Conservation (phyloP, 148 eudicot species). For the Chenopodium berlandieri region DNA sequence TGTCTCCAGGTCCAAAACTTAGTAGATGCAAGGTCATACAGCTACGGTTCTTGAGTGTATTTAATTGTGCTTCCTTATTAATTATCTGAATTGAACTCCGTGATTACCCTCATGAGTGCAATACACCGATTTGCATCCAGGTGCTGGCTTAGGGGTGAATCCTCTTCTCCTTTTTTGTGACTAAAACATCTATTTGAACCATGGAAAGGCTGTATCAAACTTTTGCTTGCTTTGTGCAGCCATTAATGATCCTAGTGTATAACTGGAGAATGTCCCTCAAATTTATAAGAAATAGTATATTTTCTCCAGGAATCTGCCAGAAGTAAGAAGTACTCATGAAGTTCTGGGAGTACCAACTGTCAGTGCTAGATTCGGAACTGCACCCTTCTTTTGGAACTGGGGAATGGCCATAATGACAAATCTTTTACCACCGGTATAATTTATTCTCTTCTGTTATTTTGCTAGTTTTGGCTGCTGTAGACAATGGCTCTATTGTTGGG, state of each 20-base stretch:
- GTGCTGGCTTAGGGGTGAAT: not conserved
- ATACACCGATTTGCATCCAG: not conserved
- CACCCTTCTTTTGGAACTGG: constrained; percentile 99
- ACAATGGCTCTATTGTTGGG: not conserved
- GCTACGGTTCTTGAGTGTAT: not conserved
- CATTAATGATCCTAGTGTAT: not conserved
- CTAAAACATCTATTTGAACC: not conserved
- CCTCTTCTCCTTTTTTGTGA: not conserved
- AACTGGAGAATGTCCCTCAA: not conserved
- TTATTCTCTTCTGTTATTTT: constrained; percentile 5
- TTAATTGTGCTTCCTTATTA: not conserved
- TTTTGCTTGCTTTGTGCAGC: not conserved
- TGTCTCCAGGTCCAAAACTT: not conserved
- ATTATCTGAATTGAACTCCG: not conserved
- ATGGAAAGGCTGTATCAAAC: not conserved
- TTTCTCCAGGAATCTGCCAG: constrained; percentile 80
- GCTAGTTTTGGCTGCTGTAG: constrained; percentile 12
- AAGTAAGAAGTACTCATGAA: constrained; percentile 79
- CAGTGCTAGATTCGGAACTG: constrained; percentile 95
- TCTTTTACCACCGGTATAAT: constrained; percentile 69
- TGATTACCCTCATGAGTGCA: not conserved
- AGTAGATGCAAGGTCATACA: not conserved
- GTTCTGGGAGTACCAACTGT: constrained; percentile 82
- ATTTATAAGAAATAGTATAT: not conserved
- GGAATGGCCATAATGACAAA: constrained; percentile 77